Evolutionary conservation across 257 asterid genomes (phyloP), one percentile per base, ranked within the genome.

Genomic region (Cruciata laevipes): DNA sequence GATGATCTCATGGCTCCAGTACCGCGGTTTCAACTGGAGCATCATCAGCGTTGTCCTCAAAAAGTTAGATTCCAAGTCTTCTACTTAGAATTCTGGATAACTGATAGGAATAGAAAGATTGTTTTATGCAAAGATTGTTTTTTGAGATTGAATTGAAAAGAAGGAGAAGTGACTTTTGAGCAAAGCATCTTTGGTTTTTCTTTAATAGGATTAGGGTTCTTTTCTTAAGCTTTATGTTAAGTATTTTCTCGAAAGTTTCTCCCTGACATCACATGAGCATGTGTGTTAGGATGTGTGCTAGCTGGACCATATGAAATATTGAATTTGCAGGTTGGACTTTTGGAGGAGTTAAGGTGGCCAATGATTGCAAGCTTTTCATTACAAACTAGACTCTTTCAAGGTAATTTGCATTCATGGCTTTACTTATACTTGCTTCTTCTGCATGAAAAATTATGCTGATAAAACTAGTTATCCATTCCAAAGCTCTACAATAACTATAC

Each of bases 21-120:
- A 93, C 57, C 97, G 98, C n/a, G 97, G 98, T 73, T 90, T 84
- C 71, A 76, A 77, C 74, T 86, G 96, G 96, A 70, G 74, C 53
- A 77, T 86, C 53, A 74, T 79, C 57, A 81, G 76, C 40, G 44
- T 63, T 62, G 75, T 87, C 20, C 51, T 92, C 14, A 87, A 85
- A 76, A 88, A 86, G 78, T 67, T 90, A 81, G 89, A 83, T 68
- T 73, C 89, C 13, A 76, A 67, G 56, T 40, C 69, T 61, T 81
- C 84, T 74, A 61, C 77, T 37, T 85, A 85, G 85, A 68, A 68
- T 65, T 38, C 70, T 44, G 69, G 0, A 31, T 59, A 59, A 7
- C 12, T 57, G 16, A 3, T 51, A 31, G 66, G 38, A 51, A 33
- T 30, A 55, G 14, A 6, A 49, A 37, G 11, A 53, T 23, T 4